phyloP scores from a whole-genome alignment of 331 rosid genomes.

The Malus hybrid region DNA sequence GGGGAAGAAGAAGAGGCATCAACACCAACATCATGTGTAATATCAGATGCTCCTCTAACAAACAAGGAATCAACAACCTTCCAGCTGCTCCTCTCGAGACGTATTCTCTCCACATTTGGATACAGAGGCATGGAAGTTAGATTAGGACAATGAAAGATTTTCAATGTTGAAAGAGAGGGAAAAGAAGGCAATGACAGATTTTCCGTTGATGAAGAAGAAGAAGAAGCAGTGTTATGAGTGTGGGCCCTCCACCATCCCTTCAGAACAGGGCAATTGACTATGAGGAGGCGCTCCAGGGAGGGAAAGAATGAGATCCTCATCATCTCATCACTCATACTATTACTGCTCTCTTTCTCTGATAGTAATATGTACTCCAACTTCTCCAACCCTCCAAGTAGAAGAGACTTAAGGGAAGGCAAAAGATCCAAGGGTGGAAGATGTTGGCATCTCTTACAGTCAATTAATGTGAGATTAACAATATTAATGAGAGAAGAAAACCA shows the following conservation, averaged over 20 bases:
- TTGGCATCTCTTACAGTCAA: neutral
- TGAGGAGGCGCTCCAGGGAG: fast-evolving
- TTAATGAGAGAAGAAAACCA: neutral
- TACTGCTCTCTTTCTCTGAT: neutral
- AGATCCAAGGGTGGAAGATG: neutral
- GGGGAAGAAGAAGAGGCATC: too few relatives aligned
- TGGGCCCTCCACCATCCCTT: too few relatives aligned
- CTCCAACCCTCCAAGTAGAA: too few relatives aligned
- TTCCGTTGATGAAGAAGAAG: too few relatives aligned
- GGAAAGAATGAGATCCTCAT: neutral
- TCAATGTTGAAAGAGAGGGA: neutral
- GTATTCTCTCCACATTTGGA: too few relatives aligned
- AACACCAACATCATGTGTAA: too few relatives aligned
- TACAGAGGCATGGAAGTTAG: too few relatives aligned
- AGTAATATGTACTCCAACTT: conserved; percentile 4
- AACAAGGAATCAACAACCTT: too few relatives aligned
- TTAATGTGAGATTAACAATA: neutral
- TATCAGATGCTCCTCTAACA: too few relatives aligned
- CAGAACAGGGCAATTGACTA: fast-evolving
- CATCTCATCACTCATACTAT: neutral
- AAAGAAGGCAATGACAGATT: neutral
- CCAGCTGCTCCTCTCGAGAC: too few relatives aligned
- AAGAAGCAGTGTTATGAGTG: too few relatives aligned
- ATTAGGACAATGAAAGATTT: neutral
- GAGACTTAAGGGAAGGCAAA: neutral